A percentile compares a stretch with the other conserved stretches of the same genome.
Conservation (phyloP, 805 yeast genomes). For the Kluyveromyces aestuarii region DNA sequence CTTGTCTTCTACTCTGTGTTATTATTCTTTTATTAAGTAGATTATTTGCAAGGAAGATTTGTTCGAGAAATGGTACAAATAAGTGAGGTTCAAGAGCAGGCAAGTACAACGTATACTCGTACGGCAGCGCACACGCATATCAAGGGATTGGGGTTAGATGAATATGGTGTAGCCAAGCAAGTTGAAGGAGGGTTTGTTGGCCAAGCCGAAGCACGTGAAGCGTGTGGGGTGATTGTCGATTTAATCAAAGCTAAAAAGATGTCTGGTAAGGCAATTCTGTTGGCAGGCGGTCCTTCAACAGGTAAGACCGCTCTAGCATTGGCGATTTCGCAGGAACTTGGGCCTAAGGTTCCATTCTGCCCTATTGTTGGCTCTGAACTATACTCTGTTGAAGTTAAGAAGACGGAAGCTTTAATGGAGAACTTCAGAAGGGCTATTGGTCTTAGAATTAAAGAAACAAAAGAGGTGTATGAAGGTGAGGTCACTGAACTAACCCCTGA, state of each 20-base stretch:
- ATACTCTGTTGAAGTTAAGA: constrained; percentile 92
- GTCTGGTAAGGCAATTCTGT: constrained; percentile 90
- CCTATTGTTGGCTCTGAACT: constrained; percentile 94
- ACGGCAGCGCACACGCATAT: constrained; percentile 97
- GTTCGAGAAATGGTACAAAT: constrained; percentile 55
- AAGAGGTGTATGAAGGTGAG: constrained; percentile 97
- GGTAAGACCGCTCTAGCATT: constrained; percentile 97
- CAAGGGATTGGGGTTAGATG: constrained; percentile 90
- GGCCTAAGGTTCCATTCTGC: constrained; percentile 95
- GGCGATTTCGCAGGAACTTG: constrained; percentile 92
- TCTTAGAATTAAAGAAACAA: constrained; percentile 88
- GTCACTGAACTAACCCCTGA: constrained; percentile 93
- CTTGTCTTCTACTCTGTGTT: neutral
- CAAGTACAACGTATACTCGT: constrained; percentile 30
- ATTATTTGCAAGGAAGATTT: neutral
- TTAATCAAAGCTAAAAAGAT: constrained; percentile 84
- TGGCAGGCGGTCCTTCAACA: constrained; percentile 98
- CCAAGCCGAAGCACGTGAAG: constrained; percentile 68
- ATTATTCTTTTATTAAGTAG: neutral
- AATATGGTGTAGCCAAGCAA: constrained; percentile 72
- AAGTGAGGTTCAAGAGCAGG: constrained; percentile 58
- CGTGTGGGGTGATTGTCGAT: constrained; percentile 92
- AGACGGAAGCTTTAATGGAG: constrained; percentile 94
- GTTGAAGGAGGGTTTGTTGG: constrained; percentile 84
- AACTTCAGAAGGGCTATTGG: constrained; percentile 96